Conservation (phyloP, 2,329 filamentous ascomycete species). For the Ramularia endophylla region DNA sequence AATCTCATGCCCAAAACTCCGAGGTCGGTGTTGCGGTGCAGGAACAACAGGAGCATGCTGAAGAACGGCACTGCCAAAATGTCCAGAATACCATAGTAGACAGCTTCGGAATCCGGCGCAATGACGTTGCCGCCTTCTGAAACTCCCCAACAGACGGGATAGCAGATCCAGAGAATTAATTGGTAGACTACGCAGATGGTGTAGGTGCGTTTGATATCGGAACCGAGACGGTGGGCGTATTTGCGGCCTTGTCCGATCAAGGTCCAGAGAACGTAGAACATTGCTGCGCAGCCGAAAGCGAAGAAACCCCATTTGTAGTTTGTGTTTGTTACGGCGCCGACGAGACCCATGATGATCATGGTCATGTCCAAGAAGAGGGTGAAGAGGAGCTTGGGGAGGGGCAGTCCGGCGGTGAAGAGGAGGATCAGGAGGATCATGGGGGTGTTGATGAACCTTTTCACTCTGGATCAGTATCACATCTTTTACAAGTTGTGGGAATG, state of each 20-base stretch:
- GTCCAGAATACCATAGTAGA: conserved; percentile 61
- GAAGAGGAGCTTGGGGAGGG: conserved; percentile 55
- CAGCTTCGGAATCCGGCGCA: conserved; percentile 56
- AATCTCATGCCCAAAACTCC: conserved; percentile 47
- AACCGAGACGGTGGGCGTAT: conserved; percentile 48
- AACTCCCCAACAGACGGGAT: conserved; percentile 56
- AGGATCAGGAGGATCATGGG: conserved; percentile 55
- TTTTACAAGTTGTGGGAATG: no score
- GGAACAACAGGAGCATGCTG: conserved; percentile 50
- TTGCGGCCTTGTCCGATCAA: conserved; percentile 44
- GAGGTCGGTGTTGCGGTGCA: conserved; percentile 55
- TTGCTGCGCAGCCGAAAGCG: conserved; percentile 33
- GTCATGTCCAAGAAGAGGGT: conserved; percentile 55
- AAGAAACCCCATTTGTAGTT: conserved; percentile 55
- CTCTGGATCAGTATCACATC: background rate
- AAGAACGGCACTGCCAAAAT: conserved; percentile 57
- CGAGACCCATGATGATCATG: conserved; percentile 57
- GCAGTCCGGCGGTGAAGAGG: conserved; percentile 54
- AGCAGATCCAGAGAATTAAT: conserved; percentile 53
- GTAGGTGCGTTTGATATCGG: conserved; percentile 45
- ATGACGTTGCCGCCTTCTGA: conserved; percentile 58
- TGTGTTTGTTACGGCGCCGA: conserved; percentile 55
- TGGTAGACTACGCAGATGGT: conserved; percentile 47
- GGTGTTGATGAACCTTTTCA: conserved; percentile 45
- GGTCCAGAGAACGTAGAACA: conserved; percentile 48